Base-by-base conservation (phyloP, 2,329 filamentous ascomycete species). In the Dryadomyces quercivorus region DNA sequence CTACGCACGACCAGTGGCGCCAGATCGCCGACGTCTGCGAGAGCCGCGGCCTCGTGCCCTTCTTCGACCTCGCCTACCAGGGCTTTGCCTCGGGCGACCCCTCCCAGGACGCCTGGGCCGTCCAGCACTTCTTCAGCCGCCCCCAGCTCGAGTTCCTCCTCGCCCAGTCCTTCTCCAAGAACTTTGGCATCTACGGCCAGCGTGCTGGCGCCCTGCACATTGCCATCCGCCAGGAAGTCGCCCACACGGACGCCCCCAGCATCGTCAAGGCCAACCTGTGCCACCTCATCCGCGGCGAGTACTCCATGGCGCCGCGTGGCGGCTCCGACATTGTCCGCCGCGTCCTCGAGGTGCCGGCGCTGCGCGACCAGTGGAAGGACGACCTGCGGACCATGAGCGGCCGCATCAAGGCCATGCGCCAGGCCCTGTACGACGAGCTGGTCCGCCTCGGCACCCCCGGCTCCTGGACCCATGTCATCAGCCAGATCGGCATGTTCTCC, bases 401-500 rank as follows among this genome's bases (percentile, higher is more conserved):
- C 21, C 85, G 93, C 59, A 97, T 98, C 73, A 91, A 87, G 61
- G 80, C 81, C 65, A 97, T 97, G 93, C 84, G 93, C 59, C 81
- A 82, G 64, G 81, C 80, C 4, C 73, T 98, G 61, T 80, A 88
- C 52, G 72, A 74, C 55, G 88, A 91, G 70, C 81, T 98, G 13
- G 91, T 96, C 71, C 81, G 84, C 65, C 77, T 91, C 57, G 81
- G 80, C 22, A 96, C 92, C 0, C 92, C 92, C 0, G 91, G 92
- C 31, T 86, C 80, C 15, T 97, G 93, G 93, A 88, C 90, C 65
- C 93, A 98, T 72, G 94, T 98, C 68, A 96, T 89, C 18, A 87
- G 93, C 63, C 92, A 98, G 77, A 98, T 97, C 66, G 93, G 93
- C 73, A 98, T 98, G 93, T 98, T 98, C 74, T 92, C 85, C 70